Percentiles rank a stretch among this genome's conserved stretches.
Evolutionary conservation across 1,139 yeast species (phyloP).

Genomic region (Hansenula lynferdii): DNA sequence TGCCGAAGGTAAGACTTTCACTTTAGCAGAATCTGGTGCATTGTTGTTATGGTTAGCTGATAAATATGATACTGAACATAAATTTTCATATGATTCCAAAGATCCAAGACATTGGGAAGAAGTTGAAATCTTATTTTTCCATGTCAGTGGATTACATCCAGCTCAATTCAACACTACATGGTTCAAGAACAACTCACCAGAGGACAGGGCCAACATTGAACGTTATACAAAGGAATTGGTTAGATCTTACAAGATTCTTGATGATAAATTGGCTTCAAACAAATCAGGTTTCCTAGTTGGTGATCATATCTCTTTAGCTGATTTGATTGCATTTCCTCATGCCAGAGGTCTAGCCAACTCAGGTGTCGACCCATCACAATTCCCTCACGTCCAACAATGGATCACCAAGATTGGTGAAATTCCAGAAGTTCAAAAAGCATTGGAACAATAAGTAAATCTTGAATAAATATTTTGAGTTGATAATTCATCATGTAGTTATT

Average conservation of each 20-base stretch:
- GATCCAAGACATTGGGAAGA: constrained; percentile 38
- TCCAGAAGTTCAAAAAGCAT: constrained; percentile 1
- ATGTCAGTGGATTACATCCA: constrained; percentile 55
- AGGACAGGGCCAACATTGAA: constrained; percentile 38
- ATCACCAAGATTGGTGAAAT: not conserved
- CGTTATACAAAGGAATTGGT: constrained; percentile 42
- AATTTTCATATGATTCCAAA: constrained; percentile 37
- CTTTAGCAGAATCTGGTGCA: constrained; percentile 54
- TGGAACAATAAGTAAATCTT: too few species aligned
- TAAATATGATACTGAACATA: constrained; percentile 45
- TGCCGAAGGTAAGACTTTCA: constrained; percentile 30
- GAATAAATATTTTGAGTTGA: too few species aligned
- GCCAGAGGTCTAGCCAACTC: constrained; percentile 9
- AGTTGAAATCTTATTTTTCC: constrained; percentile 43
- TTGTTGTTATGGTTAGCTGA: constrained; percentile 49
- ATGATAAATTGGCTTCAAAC: constrained; percentile 36
- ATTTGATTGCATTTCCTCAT: constrained; percentile 39
- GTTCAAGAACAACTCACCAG: constrained; percentile 37
- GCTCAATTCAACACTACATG: constrained; percentile 51
- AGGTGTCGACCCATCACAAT: not conserved
- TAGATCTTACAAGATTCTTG: constrained; percentile 45
- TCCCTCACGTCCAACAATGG: not conserved
- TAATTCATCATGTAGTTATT: too few species aligned
- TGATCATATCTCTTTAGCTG: constrained; percentile 48
- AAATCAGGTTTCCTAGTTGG: constrained; percentile 49